Base-by-base conservation (phyloP, 192 early-diverging fungal genomes). In the Coemansia sp. region DNA sequence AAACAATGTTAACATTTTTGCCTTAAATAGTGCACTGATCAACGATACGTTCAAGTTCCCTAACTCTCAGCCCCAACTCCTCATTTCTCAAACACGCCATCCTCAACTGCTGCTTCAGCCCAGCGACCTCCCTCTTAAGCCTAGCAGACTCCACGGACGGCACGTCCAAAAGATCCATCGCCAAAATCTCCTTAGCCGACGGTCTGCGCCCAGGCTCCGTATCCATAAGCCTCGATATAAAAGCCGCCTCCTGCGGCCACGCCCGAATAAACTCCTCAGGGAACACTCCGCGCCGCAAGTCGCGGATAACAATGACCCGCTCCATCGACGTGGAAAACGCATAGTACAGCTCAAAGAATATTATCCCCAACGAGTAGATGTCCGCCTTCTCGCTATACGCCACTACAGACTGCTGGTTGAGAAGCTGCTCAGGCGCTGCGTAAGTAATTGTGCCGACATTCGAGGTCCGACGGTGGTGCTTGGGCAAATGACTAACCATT, bases 361-460 rank as follows among this genome's bases (percentile, higher is more conserved):
- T 91, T 44, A 99, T 96, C 3, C 98, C 98, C 11, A 97, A 77
- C 6, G 94, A 95, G 76, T 97, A 99, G 10, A 99, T 94, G 70
- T 99, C 98, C 4, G 88, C 90, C 63, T 92, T 93, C 76, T 91
- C 85, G 67, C 88, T 88, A 63, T 93, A 93, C 10, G 62, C 73
- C n/a, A 68, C 37, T 12, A 62, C 73, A 15, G 79, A 72, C 31
- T 80, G 63, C 17, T 77, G 83, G 21, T 46, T 38, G 6, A 39
- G 21, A 27, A 73, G 63, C 58, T 74, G 70, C 67, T 85, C 88
- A 0, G 89, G 91, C 11, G 95, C 94, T 34, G 92, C 93, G 73
- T 98, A 98, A 17, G 96, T 91, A 0, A 92, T 89, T 0, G 96
- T 98, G 2, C 96, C 96, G 19, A 98, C 90, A 37, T 95, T 94